Conservation (phyloP, 2,329 filamentous ascomycete genomes). For the Aspergillus melleus region DNA sequence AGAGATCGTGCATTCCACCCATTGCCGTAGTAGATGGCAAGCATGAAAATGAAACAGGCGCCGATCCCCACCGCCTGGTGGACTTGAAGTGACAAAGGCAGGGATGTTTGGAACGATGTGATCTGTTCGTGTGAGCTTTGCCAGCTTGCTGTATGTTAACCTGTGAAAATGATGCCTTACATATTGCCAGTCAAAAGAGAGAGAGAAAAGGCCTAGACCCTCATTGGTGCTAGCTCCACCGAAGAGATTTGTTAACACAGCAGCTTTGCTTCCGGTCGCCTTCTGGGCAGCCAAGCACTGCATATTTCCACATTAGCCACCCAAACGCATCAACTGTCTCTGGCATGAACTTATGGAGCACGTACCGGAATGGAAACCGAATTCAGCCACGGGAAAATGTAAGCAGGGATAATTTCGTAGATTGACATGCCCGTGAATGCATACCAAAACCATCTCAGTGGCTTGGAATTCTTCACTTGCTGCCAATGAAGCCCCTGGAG, state of each 20-base stretch:
- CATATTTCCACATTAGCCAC: not conserved
- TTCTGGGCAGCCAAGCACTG: not conserved
- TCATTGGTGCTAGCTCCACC: not conserved
- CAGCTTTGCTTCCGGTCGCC: not conserved
- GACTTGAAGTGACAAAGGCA: slow-evolving; percentile 53
- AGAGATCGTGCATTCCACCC: not conserved
- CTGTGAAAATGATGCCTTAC: not conserved
- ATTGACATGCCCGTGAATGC: not conserved
- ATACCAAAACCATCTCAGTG: not conserved
- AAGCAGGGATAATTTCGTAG: not conserved
- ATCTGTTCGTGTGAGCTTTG: slow-evolving; percentile 42
- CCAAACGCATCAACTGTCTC: not conserved
- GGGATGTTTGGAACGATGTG: slow-evolving; percentile 54
- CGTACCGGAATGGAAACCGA: not conserved
- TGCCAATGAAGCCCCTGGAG: not conserved
- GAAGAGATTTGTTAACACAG: not conserved
- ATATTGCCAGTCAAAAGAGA: not conserved
- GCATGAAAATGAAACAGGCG: slow-evolving; percentile 41
- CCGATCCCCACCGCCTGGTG: slow-evolving; percentile 51
- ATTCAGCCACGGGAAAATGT: not conserved
- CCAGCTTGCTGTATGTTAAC: not conserved
- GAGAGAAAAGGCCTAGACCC: not conserved
- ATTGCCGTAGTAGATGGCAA: not conserved
- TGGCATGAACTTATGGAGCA: too few relatives aligned
- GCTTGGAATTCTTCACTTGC: not conserved